phyloP scores from a whole-genome alignment of 352 stramenopile species.

The Globisporangium abappressorium region DNA sequence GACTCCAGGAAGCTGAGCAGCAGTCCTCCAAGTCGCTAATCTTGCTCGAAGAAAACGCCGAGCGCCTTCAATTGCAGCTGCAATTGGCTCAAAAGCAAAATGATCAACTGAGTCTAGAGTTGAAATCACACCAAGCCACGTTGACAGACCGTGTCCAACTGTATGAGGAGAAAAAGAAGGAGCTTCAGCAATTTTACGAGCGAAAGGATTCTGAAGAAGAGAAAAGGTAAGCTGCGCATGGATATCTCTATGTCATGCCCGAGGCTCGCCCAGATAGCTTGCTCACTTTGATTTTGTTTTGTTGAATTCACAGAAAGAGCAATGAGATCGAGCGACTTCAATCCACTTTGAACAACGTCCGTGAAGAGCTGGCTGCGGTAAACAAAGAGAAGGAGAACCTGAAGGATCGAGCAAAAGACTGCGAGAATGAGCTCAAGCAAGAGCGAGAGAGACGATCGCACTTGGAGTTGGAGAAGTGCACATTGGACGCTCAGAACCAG shows the following conservation, averaged over 20 bases:
- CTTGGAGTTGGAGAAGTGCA: slow-evolving; percentile 64
- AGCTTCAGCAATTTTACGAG: slow-evolving; percentile 60
- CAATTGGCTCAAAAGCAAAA: slow-evolving; percentile 52
- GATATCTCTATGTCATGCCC: neutral
- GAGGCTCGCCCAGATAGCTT: neutral
- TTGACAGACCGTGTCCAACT: slow-evolving; percentile 46
- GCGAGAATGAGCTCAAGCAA: slow-evolving; percentile 44
- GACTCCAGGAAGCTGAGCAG: slow-evolving; percentile 37
- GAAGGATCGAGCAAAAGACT: slow-evolving; percentile 35
- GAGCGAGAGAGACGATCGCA: slow-evolving; percentile 53
- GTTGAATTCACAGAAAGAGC: slow-evolving; percentile 33
- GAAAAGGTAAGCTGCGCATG: slow-evolving; percentile 25
- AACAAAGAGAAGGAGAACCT: slow-evolving; percentile 52
- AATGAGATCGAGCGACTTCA: slow-evolving; percentile 54
- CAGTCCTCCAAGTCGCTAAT: slow-evolving; percentile 29
- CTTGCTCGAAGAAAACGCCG: slow-evolving; percentile 31
- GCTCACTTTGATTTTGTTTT: slow-evolving; percentile 3
- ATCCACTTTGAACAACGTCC: slow-evolving; percentile 37
- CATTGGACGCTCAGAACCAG: slow-evolving; percentile 51
- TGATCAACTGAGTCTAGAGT: slow-evolving; percentile 52
- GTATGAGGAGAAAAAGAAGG: slow-evolving; percentile 68
- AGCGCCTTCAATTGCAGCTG: slow-evolving; percentile 49
- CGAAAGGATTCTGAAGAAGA: slow-evolving; percentile 54
- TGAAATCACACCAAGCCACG: slow-evolving; percentile 48
- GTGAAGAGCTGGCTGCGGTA: slow-evolving; percentile 45